A percentile compares a stretch with the other conserved stretches of the same genome.
Evolutionary conservation across 257 asterid species (phyloP).

Genomic region (Haberlea rhodopensis): DNA sequence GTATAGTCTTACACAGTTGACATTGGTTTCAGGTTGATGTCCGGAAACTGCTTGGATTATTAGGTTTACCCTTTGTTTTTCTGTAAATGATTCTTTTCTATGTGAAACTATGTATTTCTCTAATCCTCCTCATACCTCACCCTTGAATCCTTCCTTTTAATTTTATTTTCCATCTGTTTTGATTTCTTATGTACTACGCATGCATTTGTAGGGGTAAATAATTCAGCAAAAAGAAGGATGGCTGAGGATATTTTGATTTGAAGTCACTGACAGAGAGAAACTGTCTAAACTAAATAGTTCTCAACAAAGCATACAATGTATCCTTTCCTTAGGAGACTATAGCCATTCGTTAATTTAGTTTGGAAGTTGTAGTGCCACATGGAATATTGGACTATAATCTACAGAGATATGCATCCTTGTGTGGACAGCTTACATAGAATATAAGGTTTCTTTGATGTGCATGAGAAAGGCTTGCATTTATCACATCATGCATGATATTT

Average conservation of each 20-base stretch:
- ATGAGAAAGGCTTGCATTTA: too few relatives aligned
- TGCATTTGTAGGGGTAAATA: slow-evolving; percentile 25
- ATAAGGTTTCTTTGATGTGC: too few relatives aligned
- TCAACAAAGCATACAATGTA: slow-evolving; percentile 94
- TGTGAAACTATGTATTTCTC: neutral
- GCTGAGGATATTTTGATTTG: slow-evolving; percentile 65
- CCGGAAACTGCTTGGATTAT: neutral
- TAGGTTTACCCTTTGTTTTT: neutral
- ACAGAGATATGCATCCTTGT: too few relatives aligned
- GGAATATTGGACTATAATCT: neutral
- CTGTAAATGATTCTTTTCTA: neutral
- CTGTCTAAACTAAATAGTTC: slow-evolving; percentile 90
- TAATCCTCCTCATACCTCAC: neutral
- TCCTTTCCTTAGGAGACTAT: slow-evolving; percentile 45
- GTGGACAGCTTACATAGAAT: too few relatives aligned
- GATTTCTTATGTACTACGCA: slow-evolving; percentile 26
- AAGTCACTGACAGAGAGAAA: slow-evolving; percentile 69
- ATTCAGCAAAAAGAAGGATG: slow-evolving; percentile 39
- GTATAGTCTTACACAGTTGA: neutral
- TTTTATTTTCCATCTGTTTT: neutral
- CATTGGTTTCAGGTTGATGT: neutral
- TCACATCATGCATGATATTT: neutral
- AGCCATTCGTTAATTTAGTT: neutral
- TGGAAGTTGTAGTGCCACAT: neutral
- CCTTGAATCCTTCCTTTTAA: neutral